These are phyloP conservation scores for Xylaria acuta DNA, from an alignment of 495 filamentous ascomycete genomes.

Conservation along the genomic window DNA sequence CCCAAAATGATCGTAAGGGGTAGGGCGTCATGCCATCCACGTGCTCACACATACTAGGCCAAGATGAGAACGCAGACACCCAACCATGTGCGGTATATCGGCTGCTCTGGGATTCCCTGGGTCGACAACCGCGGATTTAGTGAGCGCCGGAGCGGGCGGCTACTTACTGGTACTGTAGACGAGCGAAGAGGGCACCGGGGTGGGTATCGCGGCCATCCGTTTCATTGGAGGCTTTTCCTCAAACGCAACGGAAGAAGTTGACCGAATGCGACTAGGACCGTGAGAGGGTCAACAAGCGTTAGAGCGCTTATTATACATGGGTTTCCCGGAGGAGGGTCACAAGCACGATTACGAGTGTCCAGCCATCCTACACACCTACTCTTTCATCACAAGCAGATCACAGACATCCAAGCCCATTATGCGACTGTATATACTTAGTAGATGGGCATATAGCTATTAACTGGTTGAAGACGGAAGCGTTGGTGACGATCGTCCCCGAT, in stretches of 20 bases:
- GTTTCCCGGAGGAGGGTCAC: not conserved
- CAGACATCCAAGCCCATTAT: not conserved
- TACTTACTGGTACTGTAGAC: not conserved
- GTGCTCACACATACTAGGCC: conserved; percentile 17
- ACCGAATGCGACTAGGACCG: conserved; percentile 23
- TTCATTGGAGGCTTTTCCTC: conserved; percentile 28
- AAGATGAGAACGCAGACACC: conserved; percentile 9
- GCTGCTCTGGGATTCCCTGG: not conserved
- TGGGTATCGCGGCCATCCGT: not conserved
- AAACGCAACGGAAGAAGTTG: conserved; percentile 23
- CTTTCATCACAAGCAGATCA: not conserved
- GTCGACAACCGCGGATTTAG: conserved; percentile 3
- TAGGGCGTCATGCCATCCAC: not conserved
- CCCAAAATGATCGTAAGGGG: conserved; percentile 7
- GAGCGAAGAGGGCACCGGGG: conserved; percentile 3
- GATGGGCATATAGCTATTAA: not conserved
- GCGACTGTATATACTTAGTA: not conserved
- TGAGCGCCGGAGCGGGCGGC: not conserved
- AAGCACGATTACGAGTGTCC: not conserved
- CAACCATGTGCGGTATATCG: not conserved
- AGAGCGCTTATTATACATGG: not conserved
- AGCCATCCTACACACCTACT: not conserved
- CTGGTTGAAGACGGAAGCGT: not conserved
- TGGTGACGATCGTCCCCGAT: conserved; percentile 2
- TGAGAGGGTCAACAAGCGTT: not conserved